Evolutionary conservation across 768 basidiomycete genomes (phyloP).

Genomic region (Kwoniella sp.): DNA sequence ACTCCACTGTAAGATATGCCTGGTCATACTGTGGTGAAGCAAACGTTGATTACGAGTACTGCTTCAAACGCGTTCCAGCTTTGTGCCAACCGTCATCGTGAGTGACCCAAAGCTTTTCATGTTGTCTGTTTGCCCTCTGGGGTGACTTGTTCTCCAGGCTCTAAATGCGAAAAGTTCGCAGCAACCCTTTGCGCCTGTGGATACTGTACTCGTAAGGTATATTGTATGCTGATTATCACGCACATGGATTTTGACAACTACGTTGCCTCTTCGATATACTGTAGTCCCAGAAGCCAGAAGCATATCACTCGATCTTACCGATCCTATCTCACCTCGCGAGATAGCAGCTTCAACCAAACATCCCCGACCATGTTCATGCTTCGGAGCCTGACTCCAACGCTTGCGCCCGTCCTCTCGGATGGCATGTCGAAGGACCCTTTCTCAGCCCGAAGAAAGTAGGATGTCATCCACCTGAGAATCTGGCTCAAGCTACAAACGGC

Average conservation of each 20-base stretch:
- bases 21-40: too few species aligned
- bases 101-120: too few species aligned
- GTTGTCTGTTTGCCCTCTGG: too few species aligned
- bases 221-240: too few species aligned
- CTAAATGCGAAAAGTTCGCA: too few species aligned
- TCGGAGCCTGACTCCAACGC: neutral
- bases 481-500: slow-evolving; percentile 24
- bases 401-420: slow-evolving; percentile 65
- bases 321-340: slow-evolving; percentile 27
- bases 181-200: too few species aligned
- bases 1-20: neutral
- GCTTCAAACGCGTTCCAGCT: slow-evolving; percentile 60
- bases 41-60: too few species aligned
- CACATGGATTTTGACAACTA: too few species aligned
- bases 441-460: slow-evolving; percentile 79
- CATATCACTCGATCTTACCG: slow-evolving; percentile 14
- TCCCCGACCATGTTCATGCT: neutral
- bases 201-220: too few species aligned
- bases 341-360: slow-evolving; percentile 65
- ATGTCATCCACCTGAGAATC: slow-evolving; percentile 65
- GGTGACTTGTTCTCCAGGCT: too few species aligned
- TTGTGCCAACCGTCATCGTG: slow-evolving; percentile 55
- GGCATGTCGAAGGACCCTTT: slow-evolving; percentile 91
- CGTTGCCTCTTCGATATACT: neutral
- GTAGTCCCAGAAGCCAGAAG: slow-evolving; percentile 16